Evolutionary conservation across 768 basidiomycete genomes (phyloP).

Genomic region (Amanita thiersii): DNA sequence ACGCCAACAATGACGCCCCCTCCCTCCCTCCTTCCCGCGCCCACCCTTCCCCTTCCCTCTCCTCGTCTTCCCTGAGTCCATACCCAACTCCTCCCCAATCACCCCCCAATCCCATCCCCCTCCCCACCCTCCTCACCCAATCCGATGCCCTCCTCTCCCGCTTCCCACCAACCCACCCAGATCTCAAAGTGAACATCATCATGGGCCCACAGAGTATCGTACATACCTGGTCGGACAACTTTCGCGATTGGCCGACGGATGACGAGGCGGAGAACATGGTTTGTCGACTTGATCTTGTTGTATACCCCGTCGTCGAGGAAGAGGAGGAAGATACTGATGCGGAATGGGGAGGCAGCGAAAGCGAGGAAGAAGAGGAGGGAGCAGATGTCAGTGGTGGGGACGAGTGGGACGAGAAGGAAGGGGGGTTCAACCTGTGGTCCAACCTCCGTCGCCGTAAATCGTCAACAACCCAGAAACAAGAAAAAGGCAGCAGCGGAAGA

Average conservation of each 20-base stretch:
- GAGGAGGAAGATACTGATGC: conserved; percentile 18
- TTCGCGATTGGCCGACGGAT: conserved; percentile 35
- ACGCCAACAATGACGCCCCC: too few relatives aligned
- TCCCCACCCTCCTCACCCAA: conserved; percentile 42
- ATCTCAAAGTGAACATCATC: conserved; percentile 43
- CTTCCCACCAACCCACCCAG: conserved; percentile 55
- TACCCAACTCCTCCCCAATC: conserved; percentile 1
- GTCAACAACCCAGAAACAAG: conserved; percentile 12
- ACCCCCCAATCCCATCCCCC: conserved; percentile 22
- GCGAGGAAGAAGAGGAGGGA: conserved; percentile 14
- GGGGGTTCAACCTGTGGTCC: too few relatives aligned
- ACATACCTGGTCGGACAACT: conserved; percentile 60
- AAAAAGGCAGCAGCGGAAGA: conserved; percentile 11
- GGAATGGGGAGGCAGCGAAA: conserved; percentile 14
- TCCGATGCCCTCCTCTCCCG: conserved; percentile 51
- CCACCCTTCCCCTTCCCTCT: background rate
- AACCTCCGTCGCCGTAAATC: too few relatives aligned
- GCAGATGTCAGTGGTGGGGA: conserved; percentile 1
- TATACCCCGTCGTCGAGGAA: conserved; percentile 40
- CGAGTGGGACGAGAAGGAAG: background rate
- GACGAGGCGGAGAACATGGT: conserved; percentile 58
- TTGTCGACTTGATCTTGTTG: conserved; percentile 42
- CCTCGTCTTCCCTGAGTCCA: background rate
- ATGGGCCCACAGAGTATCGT: conserved; percentile 77
- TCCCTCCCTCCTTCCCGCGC: background rate